Conservation (phyloP, 805 yeast genomes). For the Saturnispora quitensis region DNA sequence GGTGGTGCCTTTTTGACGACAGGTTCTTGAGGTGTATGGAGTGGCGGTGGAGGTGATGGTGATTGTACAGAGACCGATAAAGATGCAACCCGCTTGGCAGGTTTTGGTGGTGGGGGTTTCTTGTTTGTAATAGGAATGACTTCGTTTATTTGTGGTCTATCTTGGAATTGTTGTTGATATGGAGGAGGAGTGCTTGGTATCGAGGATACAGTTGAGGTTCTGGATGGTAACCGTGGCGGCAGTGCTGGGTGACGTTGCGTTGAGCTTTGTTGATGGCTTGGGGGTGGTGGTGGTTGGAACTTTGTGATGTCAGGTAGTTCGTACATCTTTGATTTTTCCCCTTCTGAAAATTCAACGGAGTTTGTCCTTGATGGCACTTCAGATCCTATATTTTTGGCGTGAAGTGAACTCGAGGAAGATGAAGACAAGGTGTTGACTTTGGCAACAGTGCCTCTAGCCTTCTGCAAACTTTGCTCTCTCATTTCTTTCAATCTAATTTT, state of each 20-base stretch:
- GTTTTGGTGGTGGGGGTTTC: conserved; percentile 14
- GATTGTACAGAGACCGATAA: not conserved
- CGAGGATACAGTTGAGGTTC: conserved; percentile 3
- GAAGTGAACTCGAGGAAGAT: not conserved
- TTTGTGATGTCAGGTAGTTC: conserved; percentile 21
- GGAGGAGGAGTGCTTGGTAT: conserved; percentile 4
- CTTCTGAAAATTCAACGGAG: not conserved
- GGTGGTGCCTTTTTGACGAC: conserved; percentile 13
- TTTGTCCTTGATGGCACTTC: not conserved
- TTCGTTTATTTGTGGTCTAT: conserved; percentile 7
- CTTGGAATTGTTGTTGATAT: not conserved
- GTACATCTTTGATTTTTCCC: conserved; percentile 13
- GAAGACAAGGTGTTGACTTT: not conserved
- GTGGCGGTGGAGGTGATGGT: not conserved
- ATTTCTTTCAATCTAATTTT: conserved; percentile 20
- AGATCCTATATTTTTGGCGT: not conserved
- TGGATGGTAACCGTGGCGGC: conserved; percentile 7
- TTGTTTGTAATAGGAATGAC: conserved; percentile 1
- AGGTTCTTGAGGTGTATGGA: not conserved
- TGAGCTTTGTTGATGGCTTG: not conserved
- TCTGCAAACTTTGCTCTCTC: conserved; percentile 22
- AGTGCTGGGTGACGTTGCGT: not conserved
- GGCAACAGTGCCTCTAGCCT: conserved; percentile 14
- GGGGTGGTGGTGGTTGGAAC: conserved; percentile 25
- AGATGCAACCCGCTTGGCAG: not conserved